Evolutionary conservation across 164 flowering plant species (phyloP).

Genomic region (Annona squamosa): DNA sequence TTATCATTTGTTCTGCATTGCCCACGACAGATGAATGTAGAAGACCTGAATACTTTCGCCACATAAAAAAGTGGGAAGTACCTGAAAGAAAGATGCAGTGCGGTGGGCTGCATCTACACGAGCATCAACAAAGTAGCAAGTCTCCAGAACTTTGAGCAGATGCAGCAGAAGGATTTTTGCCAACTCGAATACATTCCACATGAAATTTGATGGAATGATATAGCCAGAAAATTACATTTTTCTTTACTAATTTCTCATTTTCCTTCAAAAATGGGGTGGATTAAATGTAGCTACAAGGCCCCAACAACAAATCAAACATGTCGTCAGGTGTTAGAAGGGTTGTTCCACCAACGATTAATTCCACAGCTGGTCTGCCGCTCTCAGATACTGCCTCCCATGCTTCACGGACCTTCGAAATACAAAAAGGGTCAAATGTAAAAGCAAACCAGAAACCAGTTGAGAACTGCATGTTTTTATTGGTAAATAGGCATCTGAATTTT

Average conservation of each 20-base stretch:
- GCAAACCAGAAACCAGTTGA: not conserved
- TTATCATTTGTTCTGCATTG: not conserved
- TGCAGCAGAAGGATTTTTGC: not conserved
- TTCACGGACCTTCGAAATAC: conserved; percentile 55
- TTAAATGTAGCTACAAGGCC: conserved; percentile 41
- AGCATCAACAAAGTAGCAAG: not conserved
- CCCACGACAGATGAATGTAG: not conserved
- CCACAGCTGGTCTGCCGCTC: conserved; percentile 71
- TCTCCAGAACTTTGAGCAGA: not conserved
- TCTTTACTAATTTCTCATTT: not conserved
- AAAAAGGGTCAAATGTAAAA: not conserved
- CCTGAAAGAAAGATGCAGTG: not conserved
- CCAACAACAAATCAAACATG: conserved; percentile 79
- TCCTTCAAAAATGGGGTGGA: not conserved
- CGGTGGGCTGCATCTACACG: not conserved
- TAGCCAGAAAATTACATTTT: not conserved
- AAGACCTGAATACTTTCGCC: not conserved
- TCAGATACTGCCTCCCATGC: conserved; percentile 71
- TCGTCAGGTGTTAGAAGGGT: conserved; percentile 75
- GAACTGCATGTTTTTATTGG: not conserved
- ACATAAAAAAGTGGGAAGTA: not conserved
- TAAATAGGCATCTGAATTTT: no score
- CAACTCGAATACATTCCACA: not conserved
- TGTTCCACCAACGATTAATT: conserved; percentile 79
- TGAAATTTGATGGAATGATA: not conserved